A percentile compares a stretch with the other conserved stretches of the same genome.
Evolutionary conservation across 192 early-diverging fungal genomes (phyloP).

Genomic region (Lobosporangium transversale): DNA sequence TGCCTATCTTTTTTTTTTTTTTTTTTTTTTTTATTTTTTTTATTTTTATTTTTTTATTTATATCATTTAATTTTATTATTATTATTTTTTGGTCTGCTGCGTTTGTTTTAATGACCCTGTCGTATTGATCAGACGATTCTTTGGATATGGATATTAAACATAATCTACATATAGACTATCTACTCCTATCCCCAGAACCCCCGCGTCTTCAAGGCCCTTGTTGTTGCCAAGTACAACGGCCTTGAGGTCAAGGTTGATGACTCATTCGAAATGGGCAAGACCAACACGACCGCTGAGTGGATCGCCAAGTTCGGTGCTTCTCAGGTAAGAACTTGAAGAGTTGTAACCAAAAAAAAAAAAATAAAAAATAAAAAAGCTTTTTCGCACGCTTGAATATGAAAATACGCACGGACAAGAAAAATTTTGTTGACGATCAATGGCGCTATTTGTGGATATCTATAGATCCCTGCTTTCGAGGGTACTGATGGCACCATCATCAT

Average conservation of each 20-base stretch:
- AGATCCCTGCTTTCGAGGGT: constrained; percentile 87
- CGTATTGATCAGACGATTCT: no score
- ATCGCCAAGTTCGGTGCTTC: constrained; percentile 91
- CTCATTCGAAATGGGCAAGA: constrained; percentile 70
- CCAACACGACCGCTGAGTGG: constrained; percentile 86
- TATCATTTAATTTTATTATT: no score
- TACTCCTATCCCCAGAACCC: constrained; percentile 76
- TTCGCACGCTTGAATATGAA: no score
- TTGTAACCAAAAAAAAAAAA: neutral
- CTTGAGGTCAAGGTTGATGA: constrained; percentile 73
- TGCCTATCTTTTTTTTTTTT: neutral
- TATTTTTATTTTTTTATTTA: no score
- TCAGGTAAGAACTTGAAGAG: constrained; percentile 59
- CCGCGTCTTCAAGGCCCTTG: constrained; percentile 69
- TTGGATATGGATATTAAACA: no score
- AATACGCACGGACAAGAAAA: no score
- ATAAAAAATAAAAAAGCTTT: neutral
- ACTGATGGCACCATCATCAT: constrained; percentile 76
- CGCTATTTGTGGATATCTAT: neutral
- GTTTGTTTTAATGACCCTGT: no score
- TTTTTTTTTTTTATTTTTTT: neutral
- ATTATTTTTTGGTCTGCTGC: no score
- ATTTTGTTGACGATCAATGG: neutral
- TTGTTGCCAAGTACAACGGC: constrained; percentile 82
- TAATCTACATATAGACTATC: constrained; percentile 68